Evolutionary conservation across 2,329 filamentous ascomycete species (phyloP).

Genomic region (Pseudogymnoascus sp.): DNA sequence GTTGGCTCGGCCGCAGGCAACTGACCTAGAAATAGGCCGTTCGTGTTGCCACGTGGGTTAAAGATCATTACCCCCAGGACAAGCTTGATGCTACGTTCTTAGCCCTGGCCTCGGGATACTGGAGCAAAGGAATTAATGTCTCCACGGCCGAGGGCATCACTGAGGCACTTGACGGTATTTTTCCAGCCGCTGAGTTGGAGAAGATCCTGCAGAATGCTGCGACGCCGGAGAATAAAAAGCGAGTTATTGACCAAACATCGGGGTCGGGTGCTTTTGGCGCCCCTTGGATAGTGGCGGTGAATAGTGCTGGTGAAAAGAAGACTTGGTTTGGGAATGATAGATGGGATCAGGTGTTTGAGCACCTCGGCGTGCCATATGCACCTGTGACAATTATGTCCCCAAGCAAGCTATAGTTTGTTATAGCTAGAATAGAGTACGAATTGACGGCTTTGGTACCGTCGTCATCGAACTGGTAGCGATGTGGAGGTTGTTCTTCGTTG

Average conservation of each 20-base stretch:
- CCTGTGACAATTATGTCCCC: constrained; percentile 13
- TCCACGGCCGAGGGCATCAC: constrained; percentile 16
- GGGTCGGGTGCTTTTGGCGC: constrained; percentile 19
- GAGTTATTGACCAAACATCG: constrained; percentile 16
- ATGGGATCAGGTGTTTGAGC: constrained; percentile 20
- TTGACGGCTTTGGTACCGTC: background rate
- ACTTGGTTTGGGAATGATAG: constrained; percentile 21
- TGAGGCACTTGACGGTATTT: constrained; percentile 14
- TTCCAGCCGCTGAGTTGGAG: constrained; percentile 13
- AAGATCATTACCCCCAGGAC: constrained; percentile 12
- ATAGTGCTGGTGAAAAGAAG: constrained; percentile 14
- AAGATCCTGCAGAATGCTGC: constrained; percentile 17
- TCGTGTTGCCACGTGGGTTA: constrained; percentile 18
- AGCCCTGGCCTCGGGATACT: constrained; percentile 17
- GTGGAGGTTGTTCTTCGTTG: background rate
- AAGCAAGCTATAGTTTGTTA: background rate
- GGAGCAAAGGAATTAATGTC: constrained; percentile 17
- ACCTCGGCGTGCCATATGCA: constrained; percentile 18
- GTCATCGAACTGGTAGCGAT: background rate
- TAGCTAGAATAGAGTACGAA: background rate
- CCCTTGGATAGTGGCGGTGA: constrained; percentile 19
- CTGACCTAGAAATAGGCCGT: constrained; percentile 14
- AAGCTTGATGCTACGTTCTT: constrained; percentile 18
- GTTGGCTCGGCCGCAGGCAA: background rate
- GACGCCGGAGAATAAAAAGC: constrained; percentile 18